Conservation (phyloP, 768 basidiomycete genomes). For the Paxillus ammoniavirescens region DNA sequence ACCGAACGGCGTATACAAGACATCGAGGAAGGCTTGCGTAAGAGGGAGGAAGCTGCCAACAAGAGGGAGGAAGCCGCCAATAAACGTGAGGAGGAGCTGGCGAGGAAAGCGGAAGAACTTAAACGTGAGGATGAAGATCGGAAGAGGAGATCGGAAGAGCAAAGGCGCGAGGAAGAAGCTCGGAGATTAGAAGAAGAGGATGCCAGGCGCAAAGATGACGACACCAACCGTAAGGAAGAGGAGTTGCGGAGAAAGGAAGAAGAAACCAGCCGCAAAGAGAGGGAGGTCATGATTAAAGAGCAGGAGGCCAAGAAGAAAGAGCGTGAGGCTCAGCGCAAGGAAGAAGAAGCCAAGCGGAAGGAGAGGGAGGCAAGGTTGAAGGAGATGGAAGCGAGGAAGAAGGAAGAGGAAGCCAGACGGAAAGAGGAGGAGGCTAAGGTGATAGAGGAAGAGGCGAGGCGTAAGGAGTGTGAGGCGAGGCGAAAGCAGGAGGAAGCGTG, state of each 20-base stretch:
- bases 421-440: conserved; percentile 26
- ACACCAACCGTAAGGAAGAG: conserved; percentile 18
- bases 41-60: conserved; percentile 33
- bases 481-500: conserved; percentile 14
- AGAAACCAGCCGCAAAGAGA: conserved; percentile 31
- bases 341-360: conserved; percentile 30
- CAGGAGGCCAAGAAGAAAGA: conserved; percentile 29
- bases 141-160: conserved; percentile 23
- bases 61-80: conserved; percentile 34
- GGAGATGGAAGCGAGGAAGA: conserved; percentile 19
- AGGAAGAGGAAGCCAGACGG: conserved; percentile 17
- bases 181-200: conserved; percentile 23
- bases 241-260: conserved; percentile 32
- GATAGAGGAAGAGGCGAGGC: conserved; percentile 27
- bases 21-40: conserved; percentile 30
- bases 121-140: conserved; percentile 29
- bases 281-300: conserved; percentile 15
- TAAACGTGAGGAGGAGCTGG: conserved; percentile 33
- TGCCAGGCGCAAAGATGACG: conserved; percentile 23
- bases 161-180: conserved; percentile 28
- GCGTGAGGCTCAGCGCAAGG: conserved; percentile 20
- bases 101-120: conserved; percentile 37
- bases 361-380: conserved; percentile 23
- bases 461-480: conserved; percentile 19
- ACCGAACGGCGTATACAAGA: conserved; percentile 32